Evolutionary conservation across 2,329 filamentous ascomycete species (phyloP).

Genomic region (Fusarium scirpi): DNA sequence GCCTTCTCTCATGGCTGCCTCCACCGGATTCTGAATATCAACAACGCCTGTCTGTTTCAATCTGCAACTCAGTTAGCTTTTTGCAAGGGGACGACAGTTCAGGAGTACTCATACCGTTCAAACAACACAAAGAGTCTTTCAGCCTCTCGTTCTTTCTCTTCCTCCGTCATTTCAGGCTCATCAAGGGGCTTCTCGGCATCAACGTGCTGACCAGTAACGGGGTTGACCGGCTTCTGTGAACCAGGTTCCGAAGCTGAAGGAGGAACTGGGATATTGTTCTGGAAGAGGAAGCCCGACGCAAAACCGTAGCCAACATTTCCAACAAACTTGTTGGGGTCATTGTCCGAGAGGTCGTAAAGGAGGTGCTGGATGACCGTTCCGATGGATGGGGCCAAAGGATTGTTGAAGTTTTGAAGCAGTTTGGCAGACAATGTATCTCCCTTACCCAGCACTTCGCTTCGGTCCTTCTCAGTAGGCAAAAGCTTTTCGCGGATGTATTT

Average conservation of each 20-base stretch:
- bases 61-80: slow-evolving; percentile 49
- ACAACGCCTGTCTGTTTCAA: slow-evolving; percentile 81
- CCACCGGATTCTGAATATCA: slow-evolving; percentile 82
- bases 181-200: slow-evolving; percentile 72
- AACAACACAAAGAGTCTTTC: slow-evolving; percentile 92
- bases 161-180: slow-evolving; percentile 82
- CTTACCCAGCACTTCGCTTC: slow-evolving; percentile 80
- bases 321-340: slow-evolving; percentile 82
- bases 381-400: slow-evolving; percentile 76
- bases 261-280: slow-evolving; percentile 83
- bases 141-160: slow-evolving; percentile 92
- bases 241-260: slow-evolving; percentile 68
- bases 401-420: slow-evolving; percentile 81
- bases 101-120: slow-evolving; percentile 70
- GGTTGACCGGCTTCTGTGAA: slow-evolving; percentile 71
- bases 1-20: slow-evolving; percentile 75
- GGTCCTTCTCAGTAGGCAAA: slow-evolving; percentile 81
- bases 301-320: slow-evolving; percentile 95
- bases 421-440: slow-evolving; percentile 79
- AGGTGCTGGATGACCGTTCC: slow-evolving; percentile 81
- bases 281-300: slow-evolving; percentile 89
- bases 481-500: slow-evolving; percentile 73
- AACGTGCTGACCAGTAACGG: slow-evolving; percentile 86
- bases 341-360: slow-evolving; percentile 88
- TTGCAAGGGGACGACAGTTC: neutral